Evolutionary conservation across 495 filamentous ascomycete species (phyloP).

Genomic region (Podospora pseudoanserina): DNA sequence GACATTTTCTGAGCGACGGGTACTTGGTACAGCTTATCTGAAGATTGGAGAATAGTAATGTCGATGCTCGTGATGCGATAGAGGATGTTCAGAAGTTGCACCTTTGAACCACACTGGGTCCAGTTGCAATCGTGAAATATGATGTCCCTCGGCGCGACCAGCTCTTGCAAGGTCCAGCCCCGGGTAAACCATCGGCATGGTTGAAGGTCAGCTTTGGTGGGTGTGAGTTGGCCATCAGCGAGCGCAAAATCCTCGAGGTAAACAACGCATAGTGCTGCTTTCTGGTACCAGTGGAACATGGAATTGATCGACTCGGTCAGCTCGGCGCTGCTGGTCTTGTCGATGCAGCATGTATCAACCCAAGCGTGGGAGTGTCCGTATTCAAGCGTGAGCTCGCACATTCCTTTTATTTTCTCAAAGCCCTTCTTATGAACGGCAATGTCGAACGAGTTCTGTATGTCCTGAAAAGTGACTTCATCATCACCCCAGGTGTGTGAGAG

Average conservation of each 20-base stretch:
- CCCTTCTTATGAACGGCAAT: neutral
- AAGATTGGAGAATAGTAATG: neutral
- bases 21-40: slow-evolving; percentile 7
- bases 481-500: slow-evolving; percentile 24
- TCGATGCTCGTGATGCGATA: slow-evolving; percentile 30
- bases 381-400: slow-evolving; percentile 4
- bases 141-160: slow-evolving; percentile 32
- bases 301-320: slow-evolving; percentile 39
- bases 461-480: slow-evolving; percentile 18
- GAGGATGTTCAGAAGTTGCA: slow-evolving; percentile 18
- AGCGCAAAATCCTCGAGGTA: slow-evolving; percentile 23
- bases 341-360: slow-evolving; percentile 36
- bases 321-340: slow-evolving; percentile 16
- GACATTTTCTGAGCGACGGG: slow-evolving; percentile 36
- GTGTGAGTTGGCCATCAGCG: neutral
- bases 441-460: neutral
- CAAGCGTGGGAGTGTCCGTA: slow-evolving; percentile 22
- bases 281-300: slow-evolving; percentile 40
- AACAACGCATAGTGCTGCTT: slow-evolving; percentile 29
- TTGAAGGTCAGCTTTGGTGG: too few relatives aligned
- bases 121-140: slow-evolving; percentile 33
- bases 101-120: slow-evolving; percentile 6
- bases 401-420: slow-evolving; percentile 2
- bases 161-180: slow-evolving; percentile 45
- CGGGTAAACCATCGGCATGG: slow-evolving; percentile 37